phyloP scores from a whole-genome alignment of 2,329 filamentous ascomycete genomes.

The Aulographum hederae region DNA sequence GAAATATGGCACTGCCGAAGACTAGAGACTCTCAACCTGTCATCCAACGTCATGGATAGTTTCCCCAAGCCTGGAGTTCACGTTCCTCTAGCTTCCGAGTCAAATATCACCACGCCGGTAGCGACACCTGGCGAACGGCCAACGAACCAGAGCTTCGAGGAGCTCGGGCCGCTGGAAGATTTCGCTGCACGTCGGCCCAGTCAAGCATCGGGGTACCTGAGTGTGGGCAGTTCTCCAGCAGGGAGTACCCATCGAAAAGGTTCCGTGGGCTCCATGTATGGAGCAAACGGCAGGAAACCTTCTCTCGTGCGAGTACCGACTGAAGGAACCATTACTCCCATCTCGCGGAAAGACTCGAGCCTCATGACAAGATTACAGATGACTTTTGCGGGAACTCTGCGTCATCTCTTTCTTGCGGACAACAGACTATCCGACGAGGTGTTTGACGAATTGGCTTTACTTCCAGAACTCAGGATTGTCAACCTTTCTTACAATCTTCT shows the following conservation, averaged over 20 bases:
- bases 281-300: slow-evolving; percentile 61
- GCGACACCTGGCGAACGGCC: slow-evolving; percentile 19
- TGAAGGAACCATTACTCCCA: slow-evolving; percentile 31
- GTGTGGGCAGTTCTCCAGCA: slow-evolving; percentile 38
- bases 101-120: slow-evolving; percentile 23
- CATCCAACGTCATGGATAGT: slow-evolving; percentile 76
- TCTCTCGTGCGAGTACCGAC: slow-evolving; percentile 59
- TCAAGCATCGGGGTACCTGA: slow-evolving; percentile 58
- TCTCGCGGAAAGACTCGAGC: slow-evolving; percentile 71
- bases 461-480: slow-evolving; percentile 69
- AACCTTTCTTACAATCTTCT: slow-evolving; percentile 93
- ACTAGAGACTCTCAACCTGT: slow-evolving; percentile 82
- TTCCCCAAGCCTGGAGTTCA: slow-evolving; percentile 72
- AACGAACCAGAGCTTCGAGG: slow-evolving; percentile 56
- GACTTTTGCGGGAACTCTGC: slow-evolving; percentile 75
- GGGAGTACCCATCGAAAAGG: slow-evolving; percentile 49
- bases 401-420: slow-evolving; percentile 76
- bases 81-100: slow-evolving; percentile 24
- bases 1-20: slow-evolving; percentile 94
- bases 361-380: slow-evolving; percentile 61
- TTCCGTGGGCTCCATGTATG: slow-evolving; percentile 63
- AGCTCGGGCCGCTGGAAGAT: slow-evolving; percentile 48
- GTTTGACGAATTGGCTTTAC: slow-evolving; percentile 72
- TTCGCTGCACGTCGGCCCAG: slow-evolving; percentile 57
- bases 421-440: slow-evolving; percentile 90